Percentiles rank a stretch among this genome's conserved stretches.
Evolutionary conservation across 2,329 filamentous ascomycete genomes (phyloP).

Genomic region (Colletotrichum coccodes): DNA sequence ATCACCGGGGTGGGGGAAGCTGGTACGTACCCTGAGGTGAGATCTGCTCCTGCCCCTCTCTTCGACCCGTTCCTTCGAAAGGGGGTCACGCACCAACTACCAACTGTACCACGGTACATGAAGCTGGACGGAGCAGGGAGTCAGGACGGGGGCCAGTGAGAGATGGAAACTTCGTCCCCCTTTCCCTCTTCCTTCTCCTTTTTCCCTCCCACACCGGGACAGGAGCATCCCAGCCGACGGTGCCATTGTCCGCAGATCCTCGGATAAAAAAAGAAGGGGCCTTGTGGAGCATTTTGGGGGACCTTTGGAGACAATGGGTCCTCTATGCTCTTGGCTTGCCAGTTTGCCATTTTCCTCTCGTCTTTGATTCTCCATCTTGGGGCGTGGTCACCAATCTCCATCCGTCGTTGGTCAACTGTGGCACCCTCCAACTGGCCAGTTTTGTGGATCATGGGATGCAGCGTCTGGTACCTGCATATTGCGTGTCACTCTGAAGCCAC

Average conservation of each 20-base stretch:
- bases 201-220: neutral
- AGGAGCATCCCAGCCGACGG: neutral
- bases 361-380: neutral
- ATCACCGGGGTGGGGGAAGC: neutral
- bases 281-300: neutral
- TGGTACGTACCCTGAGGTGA: neutral
- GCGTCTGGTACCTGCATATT: conserved; percentile 28
- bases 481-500: conserved; percentile 26
- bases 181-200: neutral
- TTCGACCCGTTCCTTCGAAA: neutral
- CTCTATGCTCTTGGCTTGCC: neutral
- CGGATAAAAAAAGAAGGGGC: conserved; percentile 3
- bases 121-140: neutral
- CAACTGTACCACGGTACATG: neutral
- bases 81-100: neutral
- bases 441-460: neutral
- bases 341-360: neutral
- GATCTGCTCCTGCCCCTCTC: conserved; percentile 11
- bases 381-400: neutral
- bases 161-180: neutral
- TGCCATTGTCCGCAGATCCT: conserved; percentile 28
- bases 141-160: neutral
- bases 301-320: neutral
- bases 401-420: neutral
- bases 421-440: neutral